These are phyloP conservation scores for Eucalyptus victrix DNA, from an alignment of 345 rosid genomes.

Conservation along the genomic window DNA sequence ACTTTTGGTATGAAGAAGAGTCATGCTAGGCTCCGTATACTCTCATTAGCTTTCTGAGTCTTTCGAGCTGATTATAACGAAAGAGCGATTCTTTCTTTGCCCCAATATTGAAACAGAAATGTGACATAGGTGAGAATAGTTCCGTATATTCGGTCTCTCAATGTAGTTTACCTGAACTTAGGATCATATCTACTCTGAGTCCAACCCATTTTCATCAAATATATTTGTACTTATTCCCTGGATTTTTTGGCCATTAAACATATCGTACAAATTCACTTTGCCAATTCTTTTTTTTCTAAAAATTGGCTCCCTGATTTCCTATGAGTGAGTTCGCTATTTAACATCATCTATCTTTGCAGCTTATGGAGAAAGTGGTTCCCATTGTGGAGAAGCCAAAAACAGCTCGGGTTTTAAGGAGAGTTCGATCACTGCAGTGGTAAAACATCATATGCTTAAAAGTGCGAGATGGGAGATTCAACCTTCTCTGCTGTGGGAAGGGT, in stretches of 20 bases:
- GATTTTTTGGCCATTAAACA: neutral
- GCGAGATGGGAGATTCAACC: neutral
- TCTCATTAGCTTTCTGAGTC: neutral
- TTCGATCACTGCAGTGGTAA: slow-evolving; percentile 60
- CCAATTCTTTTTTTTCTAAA: neutral
- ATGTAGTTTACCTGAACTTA: neutral
- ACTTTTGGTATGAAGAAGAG: neutral
- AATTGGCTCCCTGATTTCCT: neutral
- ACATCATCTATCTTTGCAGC: slow-evolving; percentile 19
- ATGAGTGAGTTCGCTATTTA: neutral
- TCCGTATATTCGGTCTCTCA: neutral
- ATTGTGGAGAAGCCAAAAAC: slow-evolving; percentile 54
- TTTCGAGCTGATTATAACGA: neutral
- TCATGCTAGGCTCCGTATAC: neutral
- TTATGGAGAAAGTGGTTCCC: slow-evolving; percentile 68
- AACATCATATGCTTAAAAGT: neutral
- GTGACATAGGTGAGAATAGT: neutral
- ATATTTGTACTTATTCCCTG: neutral
- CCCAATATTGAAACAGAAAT: neutral
- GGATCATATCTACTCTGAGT: neutral
- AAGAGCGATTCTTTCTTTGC: neutral
- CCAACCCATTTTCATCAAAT: neutral
- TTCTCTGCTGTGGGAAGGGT: neutral
- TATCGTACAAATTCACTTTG: neutral
- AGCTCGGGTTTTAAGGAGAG: slow-evolving; percentile 36